Base-by-base conservation (phyloP, 805 yeast genomes). In the Dipodascopsis uninucleata region DNA sequence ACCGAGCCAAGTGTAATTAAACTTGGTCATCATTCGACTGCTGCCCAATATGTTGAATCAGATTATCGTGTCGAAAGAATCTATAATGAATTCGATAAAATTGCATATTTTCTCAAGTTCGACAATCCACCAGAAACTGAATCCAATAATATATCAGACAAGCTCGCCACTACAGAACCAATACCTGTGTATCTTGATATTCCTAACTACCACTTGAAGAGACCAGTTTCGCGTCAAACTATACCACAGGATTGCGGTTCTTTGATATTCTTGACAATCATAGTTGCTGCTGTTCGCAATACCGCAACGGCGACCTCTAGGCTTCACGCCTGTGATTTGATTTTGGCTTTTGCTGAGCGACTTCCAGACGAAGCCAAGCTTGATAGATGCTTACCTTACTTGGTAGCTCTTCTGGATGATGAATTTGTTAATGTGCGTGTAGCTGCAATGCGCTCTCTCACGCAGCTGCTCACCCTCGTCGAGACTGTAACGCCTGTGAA, bases 311-410 rank as follows among this genome's bases (percentile, higher is more conserved):
- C 86, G 1, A 59, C 74, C 0, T 77, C 80, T 31, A 71, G 85
- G 49, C 61, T 81, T 6, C 76, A 78, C 57, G 90, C 89, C 1
- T 73, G 94, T 50, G 93, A 87, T 58, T 64, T 89, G 50, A 74
- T 93, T 0, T 62, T 85, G 6, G 84, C 86, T 0, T 70, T 90
- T 16, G 77, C 90, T 1, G 95, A 85, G 58, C 75, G 78, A 45
- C 69, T 87, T 1, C 76, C 77, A 20, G 97, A 93, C 60, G 95
- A 85, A 45, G 81, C 80, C 12, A 90, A 88, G 60, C 68, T 93
- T 31, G 97, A 93, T 61, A 66, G 97, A 35, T 78, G 87, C 25
- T 63, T 93, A 20, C 97, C 98, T 0, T 86, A 82, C 59, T 62
- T 93, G 20, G 74, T 85, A 18, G 67, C 78, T n/a, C 69, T 87